A percentile compares a stretch with the other conserved stretches of the same genome.
Conservation (phyloP, 768 basidiomycete genomes). For the Tylopilus intermedius region DNA sequence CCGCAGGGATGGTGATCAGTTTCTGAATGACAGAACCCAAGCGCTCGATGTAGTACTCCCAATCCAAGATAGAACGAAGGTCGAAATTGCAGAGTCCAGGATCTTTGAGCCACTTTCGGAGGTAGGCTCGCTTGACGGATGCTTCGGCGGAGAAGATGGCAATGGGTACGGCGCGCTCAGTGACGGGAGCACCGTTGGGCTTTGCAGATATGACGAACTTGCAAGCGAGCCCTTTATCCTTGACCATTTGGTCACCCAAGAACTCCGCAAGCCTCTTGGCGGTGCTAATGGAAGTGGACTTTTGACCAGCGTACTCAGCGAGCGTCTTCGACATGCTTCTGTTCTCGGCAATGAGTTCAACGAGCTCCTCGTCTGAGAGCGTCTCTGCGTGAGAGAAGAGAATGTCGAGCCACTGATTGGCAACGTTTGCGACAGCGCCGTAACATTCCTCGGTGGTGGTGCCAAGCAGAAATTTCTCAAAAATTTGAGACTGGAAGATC, state of each 20-base stretch:
- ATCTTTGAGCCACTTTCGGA: constrained; percentile 97
- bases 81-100: constrained; percentile 84
- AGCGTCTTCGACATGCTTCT: constrained; percentile 96
- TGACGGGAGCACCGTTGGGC: constrained; percentile 90
- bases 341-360: constrained; percentile 98
- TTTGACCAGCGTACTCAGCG: constrained; percentile 93
- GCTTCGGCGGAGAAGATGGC: constrained; percentile 98
- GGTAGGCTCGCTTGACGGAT: constrained; percentile 79
- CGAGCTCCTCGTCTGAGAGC: constrained; percentile 84
- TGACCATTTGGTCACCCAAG: constrained; percentile 97
- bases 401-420: constrained; percentile 96
- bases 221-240: constrained; percentile 98
- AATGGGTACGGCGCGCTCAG: constrained; percentile 92
- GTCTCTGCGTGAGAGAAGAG: constrained; percentile 83
- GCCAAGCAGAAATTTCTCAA: constrained; percentile 94
- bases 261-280: constrained; percentile 94
- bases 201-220: constrained; percentile 98
- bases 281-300: constrained; percentile 97
- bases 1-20: constrained; percentile 97
- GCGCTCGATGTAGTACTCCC: constrained; percentile 98
- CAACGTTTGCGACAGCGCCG: constrained; percentile 85
- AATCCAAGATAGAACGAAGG: constrained; percentile 90
- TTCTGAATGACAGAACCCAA: constrained; percentile 98
- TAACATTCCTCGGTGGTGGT: constrained; percentile 94
- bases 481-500: constrained; percentile 97